Evolutionary conservation across 129 eudicot genomes (phyloP).

Genomic region (Chrysanthemum seticuspe): DNA sequence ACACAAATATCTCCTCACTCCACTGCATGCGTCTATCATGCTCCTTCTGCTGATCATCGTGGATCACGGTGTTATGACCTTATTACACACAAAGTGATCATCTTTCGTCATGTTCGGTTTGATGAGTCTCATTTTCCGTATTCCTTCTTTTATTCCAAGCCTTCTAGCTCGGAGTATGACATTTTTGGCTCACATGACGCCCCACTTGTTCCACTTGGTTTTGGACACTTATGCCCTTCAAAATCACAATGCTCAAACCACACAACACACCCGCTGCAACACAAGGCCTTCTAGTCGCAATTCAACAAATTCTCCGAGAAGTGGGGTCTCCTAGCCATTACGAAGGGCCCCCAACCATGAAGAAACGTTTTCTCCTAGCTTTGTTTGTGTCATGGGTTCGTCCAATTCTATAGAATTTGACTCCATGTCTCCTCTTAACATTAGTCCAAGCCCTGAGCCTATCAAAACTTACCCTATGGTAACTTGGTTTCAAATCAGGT

Average conservation of each 20-base stretch:
- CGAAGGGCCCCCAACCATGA: too few relatives aligned
- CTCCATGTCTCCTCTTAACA: not conserved
- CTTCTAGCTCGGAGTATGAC: not conserved
- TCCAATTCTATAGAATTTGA: not conserved
- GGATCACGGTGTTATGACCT: not conserved
- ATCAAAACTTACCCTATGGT: not conserved
- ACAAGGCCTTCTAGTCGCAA: too few relatives aligned
- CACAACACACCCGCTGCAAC: too few relatives aligned
- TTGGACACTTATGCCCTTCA: not conserved
- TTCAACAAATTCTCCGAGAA: too few relatives aligned
- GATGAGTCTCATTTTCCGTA: not conserved
- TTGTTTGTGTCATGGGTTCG: too few relatives aligned
- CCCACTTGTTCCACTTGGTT: not conserved
- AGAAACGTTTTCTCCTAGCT: too few relatives aligned
- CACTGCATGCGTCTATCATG: not conserved
- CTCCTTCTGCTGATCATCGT: not conserved
- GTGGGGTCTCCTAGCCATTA: too few relatives aligned
- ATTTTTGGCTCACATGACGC: not conserved
- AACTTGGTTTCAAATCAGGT: not conserved
- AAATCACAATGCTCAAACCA: not conserved
- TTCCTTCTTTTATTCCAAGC: not conserved
- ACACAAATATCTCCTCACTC: not conserved
- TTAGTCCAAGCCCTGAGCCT: not conserved
- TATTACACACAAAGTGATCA: not conserved
- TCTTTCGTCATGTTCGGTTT: not conserved